These are phyloP conservation scores for Vaccinium myrtillus DNA, from an alignment of 148 eudicot genomes.

Conservation along the genomic window DNA sequence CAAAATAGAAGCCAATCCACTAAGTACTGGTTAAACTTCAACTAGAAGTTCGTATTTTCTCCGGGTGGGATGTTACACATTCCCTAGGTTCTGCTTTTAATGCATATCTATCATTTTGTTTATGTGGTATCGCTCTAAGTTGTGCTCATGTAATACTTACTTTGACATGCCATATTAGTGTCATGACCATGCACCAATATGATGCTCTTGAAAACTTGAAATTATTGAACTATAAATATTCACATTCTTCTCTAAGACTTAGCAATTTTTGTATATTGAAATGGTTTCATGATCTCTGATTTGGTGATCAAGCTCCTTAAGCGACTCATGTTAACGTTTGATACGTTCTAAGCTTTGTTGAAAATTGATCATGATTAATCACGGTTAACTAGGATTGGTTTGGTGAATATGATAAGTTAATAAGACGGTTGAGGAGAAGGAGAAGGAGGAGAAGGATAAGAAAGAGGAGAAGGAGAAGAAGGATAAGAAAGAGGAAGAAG, in stretches of 20 bases:
- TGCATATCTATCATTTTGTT: background rate
- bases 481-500: too few species aligned
- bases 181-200: background rate
- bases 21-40: background rate
- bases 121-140: background rate
- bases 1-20: background rate
- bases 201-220: background rate
- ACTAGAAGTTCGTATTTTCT: background rate
- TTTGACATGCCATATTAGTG: background rate
- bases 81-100: background rate
- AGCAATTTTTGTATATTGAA: background rate
- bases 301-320: background rate
- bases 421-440: too few species aligned
- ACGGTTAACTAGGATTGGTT: background rate
- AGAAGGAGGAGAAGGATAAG: too few species aligned
- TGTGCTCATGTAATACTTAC: background rate
- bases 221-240: background rate
- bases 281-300: background rate
- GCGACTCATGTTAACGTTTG: background rate
- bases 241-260: background rate
- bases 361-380: background rate
- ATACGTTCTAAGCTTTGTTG: background rate
- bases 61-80: background rate
- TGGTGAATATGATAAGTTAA: too few species aligned
- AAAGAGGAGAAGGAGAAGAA: too few species aligned